A percentile compares a stretch with the other conserved stretches of the same genome.
phyloP scores from a whole-genome alignment of 169 alveolate genomes.

The Plasmodium knowlesi region DNA sequence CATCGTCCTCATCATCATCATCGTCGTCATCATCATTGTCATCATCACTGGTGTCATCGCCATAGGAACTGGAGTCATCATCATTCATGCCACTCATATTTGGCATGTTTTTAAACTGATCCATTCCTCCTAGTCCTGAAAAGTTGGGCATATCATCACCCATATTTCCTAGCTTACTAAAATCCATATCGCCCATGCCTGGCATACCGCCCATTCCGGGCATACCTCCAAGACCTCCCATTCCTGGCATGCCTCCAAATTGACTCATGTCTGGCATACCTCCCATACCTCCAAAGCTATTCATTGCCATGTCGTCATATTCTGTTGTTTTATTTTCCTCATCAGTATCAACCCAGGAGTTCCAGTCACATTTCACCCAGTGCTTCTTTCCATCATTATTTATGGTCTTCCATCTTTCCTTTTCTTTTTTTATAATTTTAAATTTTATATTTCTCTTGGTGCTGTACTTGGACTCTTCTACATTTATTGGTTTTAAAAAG shows the following conservation, averaged over 20 bases:
- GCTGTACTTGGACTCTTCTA: constrained; percentile 76
- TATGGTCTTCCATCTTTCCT: constrained; percentile 84
- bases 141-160: constrained; percentile 71
- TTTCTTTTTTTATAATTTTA: constrained; percentile 81
- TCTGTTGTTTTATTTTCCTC: constrained; percentile 80
- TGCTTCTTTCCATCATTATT: constrained; percentile 86
- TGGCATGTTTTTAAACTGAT: constrained; percentile 74
- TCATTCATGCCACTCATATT: constrained; percentile 66
- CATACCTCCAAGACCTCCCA: constrained; percentile 80
- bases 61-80: constrained; percentile 70
- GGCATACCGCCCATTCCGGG: constrained; percentile 77
- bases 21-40: constrained; percentile 62
- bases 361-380: constrained; percentile 87
- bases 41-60: constrained; percentile 68
- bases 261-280: constrained; percentile 71
- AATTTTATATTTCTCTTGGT: constrained; percentile 79
- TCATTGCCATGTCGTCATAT: constrained; percentile 84
- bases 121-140: constrained; percentile 75
- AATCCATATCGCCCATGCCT: constrained; percentile 64
- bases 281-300: constrained; percentile 79
- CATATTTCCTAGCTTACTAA: constrained; percentile 71
- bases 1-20: constrained; percentile 21
- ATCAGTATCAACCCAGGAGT: constrained; percentile 87
- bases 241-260: constrained; percentile 69
- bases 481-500: constrained; percentile 84